These are phyloP conservation scores for Coleophoma cylindrospora DNA, from an alignment of 2,329 filamentous ascomycete genomes.

Conservation along the genomic window DNA sequence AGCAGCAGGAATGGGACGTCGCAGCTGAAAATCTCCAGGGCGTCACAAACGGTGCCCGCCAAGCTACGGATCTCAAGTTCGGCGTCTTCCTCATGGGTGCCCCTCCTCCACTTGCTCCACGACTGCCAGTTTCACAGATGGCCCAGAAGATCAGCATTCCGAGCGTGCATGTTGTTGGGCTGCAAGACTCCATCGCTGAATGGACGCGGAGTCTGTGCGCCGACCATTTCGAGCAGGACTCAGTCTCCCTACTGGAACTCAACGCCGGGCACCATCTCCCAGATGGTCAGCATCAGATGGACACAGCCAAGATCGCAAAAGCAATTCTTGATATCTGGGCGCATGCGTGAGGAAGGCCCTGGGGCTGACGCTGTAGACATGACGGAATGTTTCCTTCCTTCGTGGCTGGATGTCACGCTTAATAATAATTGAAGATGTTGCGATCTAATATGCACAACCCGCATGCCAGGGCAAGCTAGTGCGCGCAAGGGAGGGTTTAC, in stretches of 20 bases:
- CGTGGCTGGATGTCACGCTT: too few species aligned
- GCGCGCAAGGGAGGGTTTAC: too few species aligned
- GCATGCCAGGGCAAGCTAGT: too few species aligned
- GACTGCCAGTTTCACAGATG: neutral
- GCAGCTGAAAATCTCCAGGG: neutral
- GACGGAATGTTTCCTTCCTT: too few species aligned
- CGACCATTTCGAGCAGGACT: neutral
- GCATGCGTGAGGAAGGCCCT: neutral
- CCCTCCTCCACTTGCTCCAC: neutral
- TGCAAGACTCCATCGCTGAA: neutral
- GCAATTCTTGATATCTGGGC: conserved; percentile 1
- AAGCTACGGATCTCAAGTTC: neutral
- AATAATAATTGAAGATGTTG: too few species aligned
- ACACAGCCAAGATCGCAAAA: neutral
- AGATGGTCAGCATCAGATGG: neutral
- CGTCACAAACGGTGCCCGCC: neutral
- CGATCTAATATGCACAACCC: too few species aligned
- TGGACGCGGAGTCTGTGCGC: neutral
- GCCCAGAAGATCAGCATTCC: neutral
- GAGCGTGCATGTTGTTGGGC: conserved; percentile 3
- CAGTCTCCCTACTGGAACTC: neutral
- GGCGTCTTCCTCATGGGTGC: neutral
- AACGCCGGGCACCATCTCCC: neutral
- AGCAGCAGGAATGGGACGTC: neutral
- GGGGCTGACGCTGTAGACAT: neutral